Base-by-base conservation (phyloP, 139 green algal genomes). In the Chlamydomonas sphaeroides region DNA sequence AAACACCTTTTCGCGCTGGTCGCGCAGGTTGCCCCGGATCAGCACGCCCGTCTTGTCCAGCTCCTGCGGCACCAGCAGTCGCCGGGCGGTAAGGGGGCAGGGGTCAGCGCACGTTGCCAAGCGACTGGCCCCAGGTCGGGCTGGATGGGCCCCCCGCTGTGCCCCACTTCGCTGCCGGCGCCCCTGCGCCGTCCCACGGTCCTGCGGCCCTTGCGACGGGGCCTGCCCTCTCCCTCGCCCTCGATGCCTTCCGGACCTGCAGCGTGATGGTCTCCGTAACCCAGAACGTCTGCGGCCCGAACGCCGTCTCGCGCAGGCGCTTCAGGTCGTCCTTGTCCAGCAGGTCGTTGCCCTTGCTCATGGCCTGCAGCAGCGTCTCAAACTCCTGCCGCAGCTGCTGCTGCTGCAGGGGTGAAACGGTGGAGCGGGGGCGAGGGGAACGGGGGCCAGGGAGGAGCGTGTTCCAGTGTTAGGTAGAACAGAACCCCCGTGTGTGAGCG, bases 11-110 rank as follows among this genome's bases (percentile, higher is more conserved):
- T 65, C 83, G 33, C 85, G 85, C 26, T 57, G 79, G 63, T 87
- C 90, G 6, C 96, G 81, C 70, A 98, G 89, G 90, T 99, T 98
- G 72, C 96, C 96, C 30, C 91, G 88, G 11, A 98, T 83, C 21
- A 95, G 70, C 25, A 95, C 68, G 48, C 92, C 92, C 21, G 66
- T 65, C 72, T 80, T 78, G 51, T 89, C 80, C 1, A 74, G n/a
- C 32, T 89, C 79, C 28, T 66, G n/a, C n/a, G n/a, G n/a, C n/a
- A n/a, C n/a, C n/a, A n/a, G n/a, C n/a, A n/a, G n/a, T n/a, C n/a
- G n/a, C n/a, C n/a, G n/a, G n/a, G n/a, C n/a, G n/a, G n/a, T n/a
- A n/a, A n/a, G n/a, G n/a, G n/a, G n/a, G n/a, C n/a, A n/a, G n/a
- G n/a, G n/a, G n/a, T n/a, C n/a, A n/a, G n/a, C n/a, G n/a, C n/a